phyloP scores from a whole-genome alignment of 169 alveolate species.

The Cryptosporidium parvum region DNA sequence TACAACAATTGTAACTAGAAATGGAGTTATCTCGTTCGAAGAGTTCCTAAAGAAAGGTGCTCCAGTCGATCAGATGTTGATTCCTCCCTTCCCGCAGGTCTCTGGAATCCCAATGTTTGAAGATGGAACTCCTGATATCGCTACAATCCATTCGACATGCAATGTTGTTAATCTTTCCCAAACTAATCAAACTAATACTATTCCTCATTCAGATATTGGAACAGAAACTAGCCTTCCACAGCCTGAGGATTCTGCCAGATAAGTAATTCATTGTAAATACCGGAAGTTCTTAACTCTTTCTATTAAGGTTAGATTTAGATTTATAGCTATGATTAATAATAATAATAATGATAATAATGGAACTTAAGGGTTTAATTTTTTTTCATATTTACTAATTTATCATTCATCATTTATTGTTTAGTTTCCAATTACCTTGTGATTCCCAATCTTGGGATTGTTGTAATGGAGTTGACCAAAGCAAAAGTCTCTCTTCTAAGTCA shows the following conservation, averaged over 20 bases:
- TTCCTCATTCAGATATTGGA: conserved; percentile 60
- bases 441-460: conserved; percentile 12
- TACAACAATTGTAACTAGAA: conserved; percentile 69
- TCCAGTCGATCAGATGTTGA: conserved; percentile 70
- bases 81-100: conserved; percentile 75
- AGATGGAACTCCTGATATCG: conserved; percentile 76
- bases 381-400: background rate
- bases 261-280: conserved; percentile 1
- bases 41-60: conserved; percentile 71
- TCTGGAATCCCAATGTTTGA: conserved; percentile 76
- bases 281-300: background rate
- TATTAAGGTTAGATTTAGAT: conserved; percentile 20
- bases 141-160: conserved; percentile 71
- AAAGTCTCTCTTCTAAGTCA: conserved; percentile 64
- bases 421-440: background rate
- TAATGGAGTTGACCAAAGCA: conserved; percentile 38
- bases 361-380: conserved; percentile 15
- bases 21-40: conserved; percentile 63
- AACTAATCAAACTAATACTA: conserved; percentile 60
- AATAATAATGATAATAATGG: background rate
- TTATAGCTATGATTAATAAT: conserved; percentile 10
- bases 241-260: conserved; percentile 29
- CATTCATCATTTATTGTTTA: background rate
- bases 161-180: conserved; percentile 66
- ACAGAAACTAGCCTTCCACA: conserved; percentile 12